phyloP scores from a whole-genome alignment of 257 asterid species.

The Paulownia fortunei region DNA sequence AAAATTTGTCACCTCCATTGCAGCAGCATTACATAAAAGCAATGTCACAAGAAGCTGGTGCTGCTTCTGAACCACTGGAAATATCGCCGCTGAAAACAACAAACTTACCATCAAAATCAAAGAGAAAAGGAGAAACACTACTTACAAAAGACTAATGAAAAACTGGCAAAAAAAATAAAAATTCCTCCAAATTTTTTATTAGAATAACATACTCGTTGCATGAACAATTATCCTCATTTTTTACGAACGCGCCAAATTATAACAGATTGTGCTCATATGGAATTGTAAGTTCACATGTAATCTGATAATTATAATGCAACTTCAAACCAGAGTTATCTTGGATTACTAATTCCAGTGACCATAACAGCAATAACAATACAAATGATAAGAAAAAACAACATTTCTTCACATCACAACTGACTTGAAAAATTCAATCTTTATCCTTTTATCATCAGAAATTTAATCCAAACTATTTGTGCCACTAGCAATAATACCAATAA shows the following conservation, averaged over 20 bases:
- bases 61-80: conserved; percentile 98
- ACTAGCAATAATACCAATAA: not conserved
- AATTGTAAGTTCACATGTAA: not conserved
- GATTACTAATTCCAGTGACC: not conserved
- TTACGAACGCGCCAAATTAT: not conserved
- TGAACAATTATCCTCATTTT: not conserved
- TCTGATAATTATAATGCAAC: not conserved
- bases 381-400: not conserved
- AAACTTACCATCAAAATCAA: conserved; percentile 29
- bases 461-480: not conserved
- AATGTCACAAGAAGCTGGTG: conserved; percentile 98
- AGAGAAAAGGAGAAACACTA: not conserved
- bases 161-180: not conserved
- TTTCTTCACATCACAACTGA: not conserved
- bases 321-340: not conserved
- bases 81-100: conserved; percentile 67
- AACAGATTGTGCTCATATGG: not conserved
- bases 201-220: not conserved
- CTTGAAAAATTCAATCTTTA: not conserved
- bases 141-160: not conserved
- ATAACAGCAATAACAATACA: not conserved
- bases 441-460: not conserved
- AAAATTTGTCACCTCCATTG: conserved; percentile 82
- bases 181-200: not conserved
- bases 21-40: conserved; percentile 91